phyloP scores from a whole-genome alignment of 371 early-diverging fungal species.

The Syncephalastrum racemosum region DNA sequence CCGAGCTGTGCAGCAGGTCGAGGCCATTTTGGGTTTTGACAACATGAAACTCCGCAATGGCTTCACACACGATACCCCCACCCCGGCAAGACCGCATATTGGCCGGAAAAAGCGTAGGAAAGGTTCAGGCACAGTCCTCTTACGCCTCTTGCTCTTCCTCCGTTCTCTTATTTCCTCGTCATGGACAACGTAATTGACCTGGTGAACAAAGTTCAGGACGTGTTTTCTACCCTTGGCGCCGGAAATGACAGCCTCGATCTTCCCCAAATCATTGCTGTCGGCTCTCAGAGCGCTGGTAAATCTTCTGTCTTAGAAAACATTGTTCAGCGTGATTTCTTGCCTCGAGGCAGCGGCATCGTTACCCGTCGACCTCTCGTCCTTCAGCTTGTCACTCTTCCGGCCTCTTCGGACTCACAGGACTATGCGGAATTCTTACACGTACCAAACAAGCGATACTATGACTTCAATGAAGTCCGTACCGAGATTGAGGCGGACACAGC shows the following conservation, averaged over 20 bases:
- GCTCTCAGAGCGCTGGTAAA: conserved; percentile 90
- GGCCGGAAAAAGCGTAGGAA: no score
- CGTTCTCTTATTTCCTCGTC: background rate
- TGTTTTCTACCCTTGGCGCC: conserved; percentile 77
- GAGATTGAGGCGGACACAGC: conserved; percentile 91
- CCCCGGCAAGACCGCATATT: no score
- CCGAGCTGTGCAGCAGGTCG: no score
- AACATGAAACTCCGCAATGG: no score
- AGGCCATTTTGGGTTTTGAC: no score
- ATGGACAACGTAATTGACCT: conserved; percentile 85
- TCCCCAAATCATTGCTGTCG: conserved; percentile 89
- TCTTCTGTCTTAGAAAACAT: conserved; percentile 91
- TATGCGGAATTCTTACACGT: conserved; percentile 80
- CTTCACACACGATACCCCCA: no score
- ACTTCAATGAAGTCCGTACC: conserved; percentile 76
- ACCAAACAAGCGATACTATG: conserved; percentile 71
- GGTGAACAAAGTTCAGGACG: conserved; percentile 92
- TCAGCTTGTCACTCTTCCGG: conserved; percentile 75
- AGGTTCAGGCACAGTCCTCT: background rate
- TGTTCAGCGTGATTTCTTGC: conserved; percentile 89
- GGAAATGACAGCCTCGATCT: conserved; percentile 80
- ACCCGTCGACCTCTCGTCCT: conserved; percentile 92
- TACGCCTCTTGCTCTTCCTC: background rate
- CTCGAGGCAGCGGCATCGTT: conserved; percentile 91
- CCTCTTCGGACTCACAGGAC: conserved; percentile 34